Evolutionary conservation across 2,329 filamentous ascomycete species (phyloP).

Genomic region (Claviceps citrina): DNA sequence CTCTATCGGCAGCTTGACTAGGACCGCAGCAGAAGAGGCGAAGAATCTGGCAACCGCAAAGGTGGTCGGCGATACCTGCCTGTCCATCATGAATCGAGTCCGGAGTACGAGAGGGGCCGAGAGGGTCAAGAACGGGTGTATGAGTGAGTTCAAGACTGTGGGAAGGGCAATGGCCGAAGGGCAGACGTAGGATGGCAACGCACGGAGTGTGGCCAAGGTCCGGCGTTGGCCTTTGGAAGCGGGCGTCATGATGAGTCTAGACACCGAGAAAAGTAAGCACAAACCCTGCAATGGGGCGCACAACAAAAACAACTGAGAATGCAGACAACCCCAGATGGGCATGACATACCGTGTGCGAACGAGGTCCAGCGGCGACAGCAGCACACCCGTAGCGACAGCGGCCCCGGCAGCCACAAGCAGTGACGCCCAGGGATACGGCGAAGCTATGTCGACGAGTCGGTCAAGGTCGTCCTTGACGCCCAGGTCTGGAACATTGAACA

Average conservation of each 20-base stretch:
- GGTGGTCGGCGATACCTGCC: constrained; percentile 60
- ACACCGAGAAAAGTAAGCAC: constrained; percentile 11
- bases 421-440: constrained; percentile 67
- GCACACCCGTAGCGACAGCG: constrained; percentile 57
- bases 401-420: constrained; percentile 54
- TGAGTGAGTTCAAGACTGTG: constrained; percentile 71
- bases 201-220: constrained; percentile 61
- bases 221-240: constrained; percentile 59
- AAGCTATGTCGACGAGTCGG: constrained; percentile 55
- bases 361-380: constrained; percentile 77
- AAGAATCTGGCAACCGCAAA: constrained; percentile 76
- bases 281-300: background rate
- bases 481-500: constrained; percentile 78
- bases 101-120: constrained; percentile 75
- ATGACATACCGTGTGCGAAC: constrained; percentile 59
- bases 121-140: constrained; percentile 70
- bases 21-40: constrained; percentile 63
- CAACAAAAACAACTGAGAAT: background rate
- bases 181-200: constrained; percentile 63
- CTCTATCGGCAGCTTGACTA: constrained; percentile 78
- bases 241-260: constrained; percentile 67
- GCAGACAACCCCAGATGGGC: too few relatives aligned
- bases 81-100: constrained; percentile 71
- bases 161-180: constrained; percentile 57
- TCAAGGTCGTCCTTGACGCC: constrained; percentile 64